phyloP scores from a whole-genome alignment of 1,284 basidiomycete species.

The Cutaneotrichosporon sp. region DNA sequence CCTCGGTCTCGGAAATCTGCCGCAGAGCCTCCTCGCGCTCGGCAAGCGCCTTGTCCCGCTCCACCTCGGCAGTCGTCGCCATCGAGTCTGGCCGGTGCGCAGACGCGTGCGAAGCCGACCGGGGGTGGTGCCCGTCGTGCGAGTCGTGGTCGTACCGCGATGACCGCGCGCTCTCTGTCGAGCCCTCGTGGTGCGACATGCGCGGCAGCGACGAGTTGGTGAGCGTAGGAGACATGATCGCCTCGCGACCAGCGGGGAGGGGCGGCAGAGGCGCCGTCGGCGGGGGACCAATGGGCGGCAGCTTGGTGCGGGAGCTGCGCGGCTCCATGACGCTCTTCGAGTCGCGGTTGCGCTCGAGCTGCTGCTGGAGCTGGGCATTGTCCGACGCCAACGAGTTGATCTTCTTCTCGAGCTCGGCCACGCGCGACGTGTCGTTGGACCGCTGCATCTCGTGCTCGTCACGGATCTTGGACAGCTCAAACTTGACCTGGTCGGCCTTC shows the following conservation, averaged over 20 bases:
- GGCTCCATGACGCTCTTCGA: conserved; percentile 18
- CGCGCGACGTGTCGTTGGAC: conserved; percentile 24
- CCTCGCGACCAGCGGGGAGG: conserved; percentile 26
- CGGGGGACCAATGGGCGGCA: conserved; percentile 42
- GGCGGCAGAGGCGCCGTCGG: conserved; percentile 41
- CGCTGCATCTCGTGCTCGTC: conserved; percentile 39
- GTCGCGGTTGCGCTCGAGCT: conserved; percentile 28
- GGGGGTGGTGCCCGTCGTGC: conserved; percentile 11
- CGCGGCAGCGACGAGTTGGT: conserved; percentile 13
- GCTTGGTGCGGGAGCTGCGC: conserved; percentile 18
- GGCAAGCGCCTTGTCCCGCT: conserved; percentile 14
- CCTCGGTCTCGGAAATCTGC: conserved; percentile 9
- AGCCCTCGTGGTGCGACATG: conserved; percentile 14
- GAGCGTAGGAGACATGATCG: conserved; percentile 16
- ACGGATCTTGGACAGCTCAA: conserved; percentile 38
- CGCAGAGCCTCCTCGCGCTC: conserved; percentile 17
- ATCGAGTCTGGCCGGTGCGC: conserved; percentile 13
- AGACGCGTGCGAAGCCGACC: background rate
- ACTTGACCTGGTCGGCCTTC: conserved; percentile 40
- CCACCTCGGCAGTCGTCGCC: conserved; percentile 10
- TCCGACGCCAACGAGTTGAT: conserved; percentile 10
- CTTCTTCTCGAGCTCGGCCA: conserved; percentile 29
- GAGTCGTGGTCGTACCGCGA: conserved; percentile 18
- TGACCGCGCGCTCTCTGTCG: conserved; percentile 13
- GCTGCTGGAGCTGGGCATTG: conserved; percentile 21